phyloP scores from a whole-genome alignment of 164 flowering plant species.

The Tetracentron sinense region DNA sequence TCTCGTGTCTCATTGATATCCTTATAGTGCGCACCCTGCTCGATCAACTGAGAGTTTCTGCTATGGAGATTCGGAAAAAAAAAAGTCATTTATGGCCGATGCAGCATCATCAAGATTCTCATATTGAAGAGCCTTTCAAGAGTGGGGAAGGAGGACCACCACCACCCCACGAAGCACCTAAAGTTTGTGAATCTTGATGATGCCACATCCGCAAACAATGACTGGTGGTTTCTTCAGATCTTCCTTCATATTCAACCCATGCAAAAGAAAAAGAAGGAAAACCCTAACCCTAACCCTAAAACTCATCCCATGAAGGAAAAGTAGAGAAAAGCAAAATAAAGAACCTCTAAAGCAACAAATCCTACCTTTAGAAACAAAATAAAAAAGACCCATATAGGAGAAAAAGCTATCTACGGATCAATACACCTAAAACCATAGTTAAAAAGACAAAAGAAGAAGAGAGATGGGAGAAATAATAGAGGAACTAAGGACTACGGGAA shows the following conservation, averaged over 20 bases:
- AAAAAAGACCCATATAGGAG: slow-evolving; percentile 15
- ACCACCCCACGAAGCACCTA: neutral
- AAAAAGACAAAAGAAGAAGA: neutral
- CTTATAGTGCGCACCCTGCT: neutral
- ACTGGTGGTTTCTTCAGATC: slow-evolving; percentile 22
- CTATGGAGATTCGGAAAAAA: neutral
- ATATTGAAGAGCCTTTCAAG: slow-evolving; percentile 4
- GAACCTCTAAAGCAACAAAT: slow-evolving; percentile 10
- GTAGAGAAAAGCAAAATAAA: slow-evolving; percentile 3
- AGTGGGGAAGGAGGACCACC: neutral
- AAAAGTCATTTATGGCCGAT: slow-evolving; percentile 34
- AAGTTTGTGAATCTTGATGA: slow-evolving; percentile 38
- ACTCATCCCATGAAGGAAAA: slow-evolving; percentile 11
- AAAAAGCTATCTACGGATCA: slow-evolving; percentile 6
- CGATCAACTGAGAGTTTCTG: neutral
- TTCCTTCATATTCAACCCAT: slow-evolving; percentile 20
- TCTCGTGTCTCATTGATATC: neutral
- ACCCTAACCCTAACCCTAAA: slow-evolving; percentile 31
- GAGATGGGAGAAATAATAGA: no score
- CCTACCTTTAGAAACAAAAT: slow-evolving; percentile 12
- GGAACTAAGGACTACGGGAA: slow-evolving; percentile 1
- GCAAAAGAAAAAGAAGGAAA: slow-evolving; percentile 13
- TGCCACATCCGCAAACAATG: slow-evolving; percentile 33
- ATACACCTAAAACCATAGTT: neutral
- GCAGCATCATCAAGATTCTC: slow-evolving; percentile 62